Evolutionary conservation across 257 asterid species (phyloP).

Genomic region (Handroanthus guayacan): DNA sequence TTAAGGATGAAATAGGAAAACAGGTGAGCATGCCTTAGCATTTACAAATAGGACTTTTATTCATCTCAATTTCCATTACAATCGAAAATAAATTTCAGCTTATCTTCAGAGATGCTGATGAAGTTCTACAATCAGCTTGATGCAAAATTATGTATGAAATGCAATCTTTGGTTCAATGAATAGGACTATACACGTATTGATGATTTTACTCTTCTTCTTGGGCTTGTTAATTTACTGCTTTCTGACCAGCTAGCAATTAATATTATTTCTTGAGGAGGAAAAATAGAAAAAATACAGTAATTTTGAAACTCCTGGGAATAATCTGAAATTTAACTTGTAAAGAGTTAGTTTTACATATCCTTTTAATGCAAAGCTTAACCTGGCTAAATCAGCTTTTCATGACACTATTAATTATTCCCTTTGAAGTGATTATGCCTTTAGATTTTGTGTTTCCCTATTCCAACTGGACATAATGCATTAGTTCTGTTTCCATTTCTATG

Average conservation of each 20-base stretch:
- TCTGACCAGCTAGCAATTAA: slow-evolving; percentile 7
- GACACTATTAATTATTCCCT: neutral
- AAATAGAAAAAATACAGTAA: neutral
- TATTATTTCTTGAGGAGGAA: neutral
- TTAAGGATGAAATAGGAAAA: slow-evolving; percentile 90
- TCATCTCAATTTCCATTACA: slow-evolving; percentile 25
- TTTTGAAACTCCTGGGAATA: slow-evolving; percentile 5
- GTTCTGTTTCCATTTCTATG: slow-evolving; percentile 13
- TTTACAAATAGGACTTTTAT: slow-evolving; percentile 24
- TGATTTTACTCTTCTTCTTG: slow-evolving; percentile 17
- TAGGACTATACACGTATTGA: neutral
- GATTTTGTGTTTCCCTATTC: slow-evolving; percentile 19
- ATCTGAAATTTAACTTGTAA: neutral
- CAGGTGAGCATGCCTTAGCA: slow-evolving; percentile 58
- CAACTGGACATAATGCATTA: neutral
- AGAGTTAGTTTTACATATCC: neutral
- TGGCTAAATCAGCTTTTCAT: slow-evolving; percentile 6
- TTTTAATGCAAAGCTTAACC: neutral
- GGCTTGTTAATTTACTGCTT: neutral
- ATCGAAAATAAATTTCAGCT: neutral
- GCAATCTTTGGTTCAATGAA: neutral
- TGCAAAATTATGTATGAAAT: slow-evolving; percentile 13
- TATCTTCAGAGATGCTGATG: slow-evolving; percentile 16
- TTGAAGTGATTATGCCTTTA: neutral
- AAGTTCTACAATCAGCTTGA: slow-evolving; percentile 20